phyloP scores from a whole-genome alignment of 2,329 filamentous ascomycete species.

The Claviceps cyperi region DNA sequence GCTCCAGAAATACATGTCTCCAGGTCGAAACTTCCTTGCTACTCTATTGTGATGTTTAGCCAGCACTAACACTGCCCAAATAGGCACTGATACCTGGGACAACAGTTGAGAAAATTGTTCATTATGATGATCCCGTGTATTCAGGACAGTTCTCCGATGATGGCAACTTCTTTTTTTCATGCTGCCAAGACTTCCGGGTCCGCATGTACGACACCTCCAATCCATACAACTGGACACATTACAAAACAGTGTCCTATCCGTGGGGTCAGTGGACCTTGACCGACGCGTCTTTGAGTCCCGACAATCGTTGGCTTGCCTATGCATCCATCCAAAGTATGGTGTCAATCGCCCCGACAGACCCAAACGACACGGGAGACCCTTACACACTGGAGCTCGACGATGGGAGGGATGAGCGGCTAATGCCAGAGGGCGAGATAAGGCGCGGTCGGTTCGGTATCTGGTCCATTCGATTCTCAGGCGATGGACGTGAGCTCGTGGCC shows the following conservation, averaged over 20 bases:
- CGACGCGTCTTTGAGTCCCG: constrained; percentile 77
- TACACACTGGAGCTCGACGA: constrained; percentile 56
- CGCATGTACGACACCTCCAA: constrained; percentile 97
- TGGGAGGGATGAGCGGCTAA: constrained; percentile 5
- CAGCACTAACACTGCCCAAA: not conserved
- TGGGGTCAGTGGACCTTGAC: constrained; percentile 93
- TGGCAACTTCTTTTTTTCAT: constrained; percentile 92
- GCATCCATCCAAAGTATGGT: constrained; percentile 76
- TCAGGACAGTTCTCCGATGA: constrained; percentile 95
- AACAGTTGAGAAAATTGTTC: constrained; percentile 71
- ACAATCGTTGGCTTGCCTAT: constrained; percentile 86
- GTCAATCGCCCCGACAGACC: constrained; percentile 76
- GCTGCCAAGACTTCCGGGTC: constrained; percentile 83
- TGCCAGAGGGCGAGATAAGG: constrained; percentile 13
- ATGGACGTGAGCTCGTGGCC: constrained; percentile 79
- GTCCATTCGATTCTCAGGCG: constrained; percentile 84
- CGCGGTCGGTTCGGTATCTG: constrained; percentile 51
- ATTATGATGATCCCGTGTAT: constrained; percentile 76
- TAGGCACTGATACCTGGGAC: constrained; percentile 65
- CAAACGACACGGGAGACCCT: constrained; percentile 65
- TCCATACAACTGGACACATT: constrained; percentile 88
- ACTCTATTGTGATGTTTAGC: not conserved
- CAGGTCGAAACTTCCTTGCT: not conserved
- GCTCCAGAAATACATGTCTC: too few relatives aligned
- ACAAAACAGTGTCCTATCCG: constrained; percentile 77